These are phyloP conservation scores for Golubevia pallescens DNA, from an alignment of 1,284 basidiomycete genomes.

Conservation along the genomic window DNA sequence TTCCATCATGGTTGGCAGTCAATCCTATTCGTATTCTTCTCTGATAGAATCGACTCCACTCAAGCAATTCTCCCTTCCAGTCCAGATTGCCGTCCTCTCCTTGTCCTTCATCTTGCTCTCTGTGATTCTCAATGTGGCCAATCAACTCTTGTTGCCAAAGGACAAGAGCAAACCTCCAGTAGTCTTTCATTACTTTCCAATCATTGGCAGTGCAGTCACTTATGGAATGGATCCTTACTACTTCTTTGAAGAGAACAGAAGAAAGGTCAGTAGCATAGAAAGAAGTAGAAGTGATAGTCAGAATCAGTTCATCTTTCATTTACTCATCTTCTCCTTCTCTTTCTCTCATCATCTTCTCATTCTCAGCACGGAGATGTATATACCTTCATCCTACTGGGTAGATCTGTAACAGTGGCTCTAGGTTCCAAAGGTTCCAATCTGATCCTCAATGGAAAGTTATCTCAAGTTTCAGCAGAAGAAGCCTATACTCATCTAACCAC, in stretches of 20 bases:
- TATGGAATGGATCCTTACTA: constrained; percentile 82
- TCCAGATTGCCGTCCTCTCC: constrained; percentile 11
- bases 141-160: too few species aligned
- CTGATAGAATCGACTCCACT: constrained; percentile 6
- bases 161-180: constrained; percentile 76
- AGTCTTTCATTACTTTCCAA: constrained; percentile 79
- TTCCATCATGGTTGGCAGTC: not conserved
- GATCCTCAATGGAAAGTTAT: constrained; percentile 89
- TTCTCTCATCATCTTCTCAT: not conserved
- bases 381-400: constrained; percentile 76
- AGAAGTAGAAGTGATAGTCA: too few species aligned
- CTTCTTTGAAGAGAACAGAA: constrained; percentile 77
- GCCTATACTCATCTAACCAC: constrained; percentile 75
- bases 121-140: too few species aligned
- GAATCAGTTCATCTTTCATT: too few species aligned
- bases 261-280: too few species aligned
- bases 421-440: constrained; percentile 93
- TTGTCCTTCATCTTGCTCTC: constrained; percentile 12
- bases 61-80: constrained; percentile 3
- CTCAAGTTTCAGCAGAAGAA: constrained; percentile 91
- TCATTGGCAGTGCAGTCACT: constrained; percentile 75
- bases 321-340: too few species aligned
- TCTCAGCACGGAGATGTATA: constrained; percentile 73
- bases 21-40: not conserved
- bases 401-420: constrained; percentile 87